Percentiles rank a stretch among this genome's conserved stretches.
Conservation (phyloP, 768 basidiomycete genomes). For the Boletus sensibilis region DNA sequence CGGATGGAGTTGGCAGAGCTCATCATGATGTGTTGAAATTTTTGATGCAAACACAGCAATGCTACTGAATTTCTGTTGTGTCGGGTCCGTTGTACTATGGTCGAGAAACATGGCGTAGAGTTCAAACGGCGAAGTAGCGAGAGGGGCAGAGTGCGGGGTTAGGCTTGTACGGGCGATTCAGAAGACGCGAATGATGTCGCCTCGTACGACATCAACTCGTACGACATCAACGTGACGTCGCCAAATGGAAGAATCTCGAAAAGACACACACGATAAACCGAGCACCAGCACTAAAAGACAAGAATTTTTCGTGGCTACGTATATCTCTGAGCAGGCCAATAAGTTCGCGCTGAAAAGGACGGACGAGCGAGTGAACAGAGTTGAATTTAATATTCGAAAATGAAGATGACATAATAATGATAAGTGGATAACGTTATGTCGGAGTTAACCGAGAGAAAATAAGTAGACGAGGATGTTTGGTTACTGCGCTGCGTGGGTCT, state of each 20-base stretch:
- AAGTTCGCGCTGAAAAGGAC: neutral
- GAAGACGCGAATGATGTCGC: neutral
- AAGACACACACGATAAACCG: too few relatives aligned
- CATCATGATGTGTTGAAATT: too few relatives aligned
- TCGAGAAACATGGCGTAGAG: neutral
- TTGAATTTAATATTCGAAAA: neutral
- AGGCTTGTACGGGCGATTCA: neutral
- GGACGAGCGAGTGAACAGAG: neutral
- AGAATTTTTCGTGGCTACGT: neutral
- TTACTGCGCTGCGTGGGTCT: conserved; percentile 22
- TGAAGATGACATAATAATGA: conserved; percentile 14
- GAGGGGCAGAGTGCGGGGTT: conserved; percentile 9
- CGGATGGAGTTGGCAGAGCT: neutral
- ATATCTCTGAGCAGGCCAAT: neutral
- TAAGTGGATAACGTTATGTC: conserved; percentile 7
- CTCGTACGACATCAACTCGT: neutral
- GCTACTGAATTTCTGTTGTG: neutral
- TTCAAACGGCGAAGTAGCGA: neutral
- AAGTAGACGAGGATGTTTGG: conserved; percentile 13
- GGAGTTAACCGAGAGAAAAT: conserved; percentile 29
- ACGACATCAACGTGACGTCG: conserved; percentile 9
- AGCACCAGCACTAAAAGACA: neutral
- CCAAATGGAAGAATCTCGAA: neutral
- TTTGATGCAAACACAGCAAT: neutral
- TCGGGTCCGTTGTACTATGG: neutral